Percentiles rank a stretch among this genome's conserved stretches.
These are phyloP conservation scores for Wickerhamomyces silvicola DNA, from an alignment of 805 yeast species.

Conservation along the genomic window DNA sequence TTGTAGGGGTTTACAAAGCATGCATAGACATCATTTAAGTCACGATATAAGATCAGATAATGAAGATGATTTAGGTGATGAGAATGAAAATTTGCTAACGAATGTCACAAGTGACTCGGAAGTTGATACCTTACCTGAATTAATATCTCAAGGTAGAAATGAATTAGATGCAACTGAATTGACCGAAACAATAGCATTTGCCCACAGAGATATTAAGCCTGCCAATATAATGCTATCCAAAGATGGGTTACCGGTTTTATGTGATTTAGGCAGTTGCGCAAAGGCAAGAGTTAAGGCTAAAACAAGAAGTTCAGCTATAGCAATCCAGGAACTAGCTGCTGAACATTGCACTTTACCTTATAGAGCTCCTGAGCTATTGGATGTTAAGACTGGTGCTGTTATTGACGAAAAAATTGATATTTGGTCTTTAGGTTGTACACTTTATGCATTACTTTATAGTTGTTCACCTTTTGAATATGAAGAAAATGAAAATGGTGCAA, in stretches of 20 bases:
- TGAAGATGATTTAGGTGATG: slow-evolving; percentile 4
- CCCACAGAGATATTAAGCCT: slow-evolving; percentile 86
- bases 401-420: slow-evolving; percentile 76
- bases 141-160: too few species aligned
- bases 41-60: neutral
- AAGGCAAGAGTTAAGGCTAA: slow-evolving; percentile 50
- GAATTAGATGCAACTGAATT: slow-evolving; percentile 43
- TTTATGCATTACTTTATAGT: slow-evolving; percentile 72
- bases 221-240: slow-evolving; percentile 78
- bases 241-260: slow-evolving; percentile 70
- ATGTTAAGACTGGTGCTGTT: slow-evolving; percentile 58
- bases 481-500: slow-evolving; percentile 77
- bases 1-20: slow-evolving; percentile 64
- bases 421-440: slow-evolving; percentile 87
- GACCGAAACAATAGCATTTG: slow-evolving; percentile 57
- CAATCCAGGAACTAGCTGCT: slow-evolving; percentile 73
- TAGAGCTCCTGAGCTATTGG: slow-evolving; percentile 85
- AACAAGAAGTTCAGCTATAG: slow-evolving; percentile 63
- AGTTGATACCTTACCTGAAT: slow-evolving; percentile 20
- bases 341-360: slow-evolving; percentile 84
- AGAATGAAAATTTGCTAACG: slow-evolving; percentile 10
- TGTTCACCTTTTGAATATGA: slow-evolving; percentile 84
- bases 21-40: slow-evolving; percentile 43
- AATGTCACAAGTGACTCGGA: slow-evolving; percentile 8
- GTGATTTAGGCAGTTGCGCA: slow-evolving; percentile 78